Conservation (phyloP, 2,329 filamentous ascomycete genomes). For the Hymenoscyphus scutula region DNA sequence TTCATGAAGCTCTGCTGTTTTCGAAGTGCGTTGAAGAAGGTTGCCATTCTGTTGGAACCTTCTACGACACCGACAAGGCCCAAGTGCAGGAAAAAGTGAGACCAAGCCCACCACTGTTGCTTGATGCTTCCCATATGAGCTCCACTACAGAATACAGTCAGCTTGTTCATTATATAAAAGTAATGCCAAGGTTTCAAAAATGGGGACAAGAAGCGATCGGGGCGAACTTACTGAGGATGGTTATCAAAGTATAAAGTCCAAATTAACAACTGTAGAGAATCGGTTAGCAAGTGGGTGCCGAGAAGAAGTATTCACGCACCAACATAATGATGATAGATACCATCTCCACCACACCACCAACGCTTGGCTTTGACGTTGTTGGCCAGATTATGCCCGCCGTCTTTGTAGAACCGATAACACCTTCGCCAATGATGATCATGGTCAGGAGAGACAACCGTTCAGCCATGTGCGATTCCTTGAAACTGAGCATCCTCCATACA, state of each 20-base stretch:
- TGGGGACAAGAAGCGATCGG: background rate
- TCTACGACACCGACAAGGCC: slow-evolving; percentile 54
- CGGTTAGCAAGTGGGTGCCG: background rate
- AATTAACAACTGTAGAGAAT: slow-evolving; percentile 38
- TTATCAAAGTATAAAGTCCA: slow-evolving; percentile 59
- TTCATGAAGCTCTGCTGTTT: background rate
- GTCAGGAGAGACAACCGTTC: slow-evolving; percentile 56
- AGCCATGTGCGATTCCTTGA: slow-evolving; percentile 55
- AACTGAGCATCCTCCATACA: slow-evolving; percentile 49
- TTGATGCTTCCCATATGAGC: slow-evolving; percentile 49
- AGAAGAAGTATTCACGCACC: slow-evolving; percentile 8
- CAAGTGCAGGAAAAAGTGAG: slow-evolving; percentile 55
- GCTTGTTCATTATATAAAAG: background rate
- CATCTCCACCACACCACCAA: slow-evolving; percentile 22
- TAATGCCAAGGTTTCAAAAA: background rate
- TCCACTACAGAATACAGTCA: background rate
- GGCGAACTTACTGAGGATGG: slow-evolving; percentile 40
- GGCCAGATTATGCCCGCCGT: slow-evolving; percentile 32
- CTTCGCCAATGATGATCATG: slow-evolving; percentile 57
- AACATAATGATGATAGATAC: slow-evolving; percentile 34
- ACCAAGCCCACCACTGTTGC: slow-evolving; percentile 50
- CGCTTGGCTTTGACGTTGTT: slow-evolving; percentile 10
- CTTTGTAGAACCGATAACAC: slow-evolving; percentile 54
- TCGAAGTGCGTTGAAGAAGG: slow-evolving; percentile 8
- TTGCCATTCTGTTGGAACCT: slow-evolving; percentile 35